A percentile compares a stretch with the other conserved stretches of the same genome.
These are phyloP conservation scores for Aspergillus nomiae DNA, from an alignment of 2,329 filamentous ascomycete species.

Conservation along the genomic window DNA sequence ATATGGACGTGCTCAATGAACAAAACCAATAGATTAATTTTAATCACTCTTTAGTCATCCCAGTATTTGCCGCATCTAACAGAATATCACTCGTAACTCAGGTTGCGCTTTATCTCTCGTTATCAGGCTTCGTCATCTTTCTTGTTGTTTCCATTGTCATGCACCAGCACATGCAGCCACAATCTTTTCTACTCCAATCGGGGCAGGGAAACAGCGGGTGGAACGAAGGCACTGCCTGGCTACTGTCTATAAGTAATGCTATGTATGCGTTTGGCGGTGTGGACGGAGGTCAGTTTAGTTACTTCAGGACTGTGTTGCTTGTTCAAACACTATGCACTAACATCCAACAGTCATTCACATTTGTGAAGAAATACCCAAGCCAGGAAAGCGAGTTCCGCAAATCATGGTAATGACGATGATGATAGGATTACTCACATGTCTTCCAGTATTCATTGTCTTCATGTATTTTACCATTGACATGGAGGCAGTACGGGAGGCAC, in stretches of 20 bases:
- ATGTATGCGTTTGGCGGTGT: slow-evolving; percentile 22
- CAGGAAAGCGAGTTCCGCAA: slow-evolving; percentile 7
- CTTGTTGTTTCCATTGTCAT: slow-evolving; percentile 4
- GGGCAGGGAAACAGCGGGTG: slow-evolving; percentile 12
- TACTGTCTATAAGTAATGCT: slow-evolving; percentile 17
- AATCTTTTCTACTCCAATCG: slow-evolving; percentile 5
- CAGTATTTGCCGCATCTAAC: slow-evolving; percentile 12
- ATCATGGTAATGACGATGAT: slow-evolving; percentile 5
- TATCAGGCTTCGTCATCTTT: slow-evolving; percentile 7
- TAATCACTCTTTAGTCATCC: slow-evolving; percentile 7
- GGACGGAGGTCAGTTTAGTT: slow-evolving; percentile 9
- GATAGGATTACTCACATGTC: not conserved
- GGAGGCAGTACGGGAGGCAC: not conserved
- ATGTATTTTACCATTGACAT: slow-evolving; percentile 1
- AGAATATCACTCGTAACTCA: slow-evolving; percentile 4
- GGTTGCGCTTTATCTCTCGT: slow-evolving; percentile 3
- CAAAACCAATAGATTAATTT: not conserved
- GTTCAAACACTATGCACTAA: not conserved
- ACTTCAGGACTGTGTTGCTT: not conserved
- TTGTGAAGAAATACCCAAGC: slow-evolving; percentile 17
- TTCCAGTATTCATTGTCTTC: slow-evolving; percentile 2
- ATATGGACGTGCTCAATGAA: not conserved
- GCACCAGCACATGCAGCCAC: not conserved
- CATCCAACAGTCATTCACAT: slow-evolving; percentile 19
- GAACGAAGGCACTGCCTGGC: slow-evolving; percentile 11